Evolutionary conservation across 2,329 filamentous ascomycete genomes (phyloP), one percentile per base, ranked within the genome.

Genomic region (Stachybotrys elegans): DNA sequence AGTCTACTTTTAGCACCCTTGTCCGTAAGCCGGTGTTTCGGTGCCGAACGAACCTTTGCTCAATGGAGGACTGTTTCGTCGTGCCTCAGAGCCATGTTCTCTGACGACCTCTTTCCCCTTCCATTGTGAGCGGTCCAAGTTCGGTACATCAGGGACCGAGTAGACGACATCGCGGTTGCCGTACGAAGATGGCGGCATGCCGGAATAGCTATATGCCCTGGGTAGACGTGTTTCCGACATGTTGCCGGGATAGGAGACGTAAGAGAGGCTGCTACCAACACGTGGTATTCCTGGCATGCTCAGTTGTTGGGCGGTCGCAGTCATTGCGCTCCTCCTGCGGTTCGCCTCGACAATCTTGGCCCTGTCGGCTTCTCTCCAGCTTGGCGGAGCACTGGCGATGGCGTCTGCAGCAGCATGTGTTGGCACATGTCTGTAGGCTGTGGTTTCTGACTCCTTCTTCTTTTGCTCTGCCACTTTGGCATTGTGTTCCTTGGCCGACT

Each of bases 351-450:
- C 59, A 42, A 79, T 76, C 48, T 61, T 70, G 20, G 61, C 55
- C 35, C 69, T 63, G 51, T 79, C 75, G 12, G 68, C 65, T 7
- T 58, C 54, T 40, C 70, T 71, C 69, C 71, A 79, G 50, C 67
- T 71, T 2, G 72, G 66, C 9, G 78, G 78, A 4, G 75, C 75
- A 22, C 72, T 73, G 19, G 70, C 66, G 35, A 82, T 61, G 35
- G 79, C 78, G 59, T 84, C 79, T 12, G 69, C 57, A 37, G 76
- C 77, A 22, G 80, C 80, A 56, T 84, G 81, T 13, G 69, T 81
- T n/a, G 79, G 78, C 17, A 80, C 61, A 56, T 84, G 80, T 42
- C 66, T 73, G 60, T 84, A 83, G 12, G 74, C 68, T n/a, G 63
- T 49, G 43, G 50, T 43, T 13, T 46, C 45, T 29, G 61, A 56